Base-by-base conservation (phyloP, 2,329 filamentous ascomycete species). In the Stenocarpella maydis region DNA sequence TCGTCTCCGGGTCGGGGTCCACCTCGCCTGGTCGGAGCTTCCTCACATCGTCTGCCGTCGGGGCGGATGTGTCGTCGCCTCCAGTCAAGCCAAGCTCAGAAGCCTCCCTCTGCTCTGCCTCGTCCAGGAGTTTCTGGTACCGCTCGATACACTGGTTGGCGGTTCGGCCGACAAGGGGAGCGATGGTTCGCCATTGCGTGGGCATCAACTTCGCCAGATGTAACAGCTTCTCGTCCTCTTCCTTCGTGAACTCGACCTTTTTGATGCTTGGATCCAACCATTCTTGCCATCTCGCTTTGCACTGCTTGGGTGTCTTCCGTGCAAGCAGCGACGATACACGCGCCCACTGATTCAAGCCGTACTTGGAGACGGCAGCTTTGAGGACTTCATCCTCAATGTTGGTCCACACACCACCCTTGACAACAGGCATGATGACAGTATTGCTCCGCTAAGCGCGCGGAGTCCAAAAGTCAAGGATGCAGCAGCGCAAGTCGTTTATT, bases 151-250 rank as follows among this genome's bases (percentile, higher is more conserved):
- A 99, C 82, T 98, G 96, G 73, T 96, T 98, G 58, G 96, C 96
- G 53, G 96, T 98, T 77, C 96, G 90, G 74, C 96, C 96, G 76
- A 99, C 95, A 74, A 98, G 95, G 67, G 96, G 95, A 69, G 96
- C 95, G 77, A 99, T 98, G 58, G 96, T 98, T 77, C 96, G 92
- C 96, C 96, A 99, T 88, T 99, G 96, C 34, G 95, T 98, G 69
- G 96, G 96, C 91, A 99, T 97, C 82, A 99, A 86, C 87, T 98
- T 99, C 72, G 96, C 96, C 77, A 99, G 87, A 78, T 98, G 96
- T 76, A 99, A 83, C 71, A 99, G 87, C 83, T 97, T 98, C 85
- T 99, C 96, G 80, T 99, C 96, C 80, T 99, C 96, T 81, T 99
- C 96, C 78, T 96, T 93, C 79, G 94, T 97, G 95, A 96, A 99